phyloP scores from a whole-genome alignment of 352 stramenopile species.

The Globisporangium sylvaticum region DNA sequence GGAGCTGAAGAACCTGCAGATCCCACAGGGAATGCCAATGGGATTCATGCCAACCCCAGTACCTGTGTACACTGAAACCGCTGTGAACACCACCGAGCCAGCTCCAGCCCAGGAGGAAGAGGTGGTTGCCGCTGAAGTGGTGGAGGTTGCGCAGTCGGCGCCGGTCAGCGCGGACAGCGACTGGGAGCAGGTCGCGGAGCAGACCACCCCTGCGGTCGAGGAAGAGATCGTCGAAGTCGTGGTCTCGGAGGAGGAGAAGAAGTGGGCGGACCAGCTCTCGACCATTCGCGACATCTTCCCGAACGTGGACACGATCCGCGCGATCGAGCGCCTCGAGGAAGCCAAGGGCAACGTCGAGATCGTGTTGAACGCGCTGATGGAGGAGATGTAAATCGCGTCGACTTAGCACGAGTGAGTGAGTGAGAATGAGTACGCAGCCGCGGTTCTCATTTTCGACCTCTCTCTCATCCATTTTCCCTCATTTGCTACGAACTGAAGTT shows the following conservation, averaged over 20 bases:
- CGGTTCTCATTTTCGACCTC: background rate
- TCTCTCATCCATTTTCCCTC: background rate
- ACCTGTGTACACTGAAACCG: constrained; percentile 23
- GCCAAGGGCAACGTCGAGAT: constrained; percentile 81
- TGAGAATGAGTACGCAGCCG: background rate
- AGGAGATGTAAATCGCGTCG: constrained; percentile 51
- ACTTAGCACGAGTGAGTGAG: background rate
- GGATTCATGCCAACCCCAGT: constrained; percentile 1
- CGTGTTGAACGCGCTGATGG: constrained; percentile 79
- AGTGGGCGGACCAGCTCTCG: constrained; percentile 67
- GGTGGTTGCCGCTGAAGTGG: constrained; percentile 19
- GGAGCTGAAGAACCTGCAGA: constrained; percentile 60
- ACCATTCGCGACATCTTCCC: constrained; percentile 81
- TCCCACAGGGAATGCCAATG: constrained; percentile 4
- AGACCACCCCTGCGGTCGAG: constrained; percentile 24
- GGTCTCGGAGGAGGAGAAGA: constrained; percentile 65
- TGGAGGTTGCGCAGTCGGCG: constrained; percentile 21
- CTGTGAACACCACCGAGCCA: constrained; percentile 16
- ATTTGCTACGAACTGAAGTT: background rate
- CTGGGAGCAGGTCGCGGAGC: constrained; percentile 62
- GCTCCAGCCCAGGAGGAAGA: constrained; percentile 24
- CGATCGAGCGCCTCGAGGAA: constrained; percentile 71
- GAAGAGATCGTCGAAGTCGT: constrained; percentile 37
- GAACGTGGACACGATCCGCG: constrained; percentile 31
- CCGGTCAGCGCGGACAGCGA: constrained; percentile 44